Percentiles rank a stretch among this genome's conserved stretches.
Conservation (phyloP, 768 basidiomycete species). For the Dacryopinax primogenitus region DNA sequence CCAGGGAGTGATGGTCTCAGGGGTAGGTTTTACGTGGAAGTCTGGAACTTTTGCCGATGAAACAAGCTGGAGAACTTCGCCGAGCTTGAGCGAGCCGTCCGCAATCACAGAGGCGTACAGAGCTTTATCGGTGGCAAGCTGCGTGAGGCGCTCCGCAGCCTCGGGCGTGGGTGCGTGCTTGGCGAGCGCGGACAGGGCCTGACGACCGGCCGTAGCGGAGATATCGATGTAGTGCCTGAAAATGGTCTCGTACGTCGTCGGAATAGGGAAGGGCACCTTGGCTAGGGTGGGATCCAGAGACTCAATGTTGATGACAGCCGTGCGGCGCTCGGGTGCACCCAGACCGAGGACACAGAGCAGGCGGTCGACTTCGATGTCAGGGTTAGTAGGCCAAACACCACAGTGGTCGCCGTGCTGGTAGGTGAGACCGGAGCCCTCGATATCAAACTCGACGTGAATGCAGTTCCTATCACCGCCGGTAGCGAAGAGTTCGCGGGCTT, state of each 20-base stretch:
- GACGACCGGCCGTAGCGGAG: slow-evolving; percentile 85
- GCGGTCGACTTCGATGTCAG: slow-evolving; percentile 81
- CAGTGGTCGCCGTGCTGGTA: slow-evolving; percentile 99
- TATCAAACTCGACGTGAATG: slow-evolving; percentile 85
- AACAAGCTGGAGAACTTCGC: slow-evolving; percentile 72
- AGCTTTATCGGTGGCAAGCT: slow-evolving; percentile 77
- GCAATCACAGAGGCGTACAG: slow-evolving; percentile 64
- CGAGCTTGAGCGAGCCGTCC: slow-evolving; percentile 77
- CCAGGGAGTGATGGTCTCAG: slow-evolving; percentile 75
- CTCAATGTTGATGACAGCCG: slow-evolving; percentile 78
- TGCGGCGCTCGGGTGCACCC: slow-evolving; percentile 46
- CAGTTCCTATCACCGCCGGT: slow-evolving; percentile 70
- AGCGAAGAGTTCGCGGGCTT: slow-evolving; percentile 73
- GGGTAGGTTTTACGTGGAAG: slow-evolving; percentile 40
- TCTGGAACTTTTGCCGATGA: slow-evolving; percentile 60
- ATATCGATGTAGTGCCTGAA: slow-evolving; percentile 96
- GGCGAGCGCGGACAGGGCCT: slow-evolving; percentile 73
- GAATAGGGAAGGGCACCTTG: slow-evolving; percentile 97
- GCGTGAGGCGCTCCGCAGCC: slow-evolving; percentile 59
- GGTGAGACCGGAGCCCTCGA: slow-evolving; percentile 89
- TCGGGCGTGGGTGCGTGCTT: slow-evolving; percentile 76
- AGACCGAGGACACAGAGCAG: slow-evolving; percentile 78
- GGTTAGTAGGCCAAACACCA: slow-evolving; percentile 93
- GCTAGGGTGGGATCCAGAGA: slow-evolving; percentile 96
- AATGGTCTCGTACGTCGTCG: slow-evolving; percentile 85